Percentiles rank a stretch among this genome's conserved stretches.
Evolutionary conservation across 2,329 filamentous ascomycete species (phyloP).

Genomic region (Aspergillus hiratsukae): DNA sequence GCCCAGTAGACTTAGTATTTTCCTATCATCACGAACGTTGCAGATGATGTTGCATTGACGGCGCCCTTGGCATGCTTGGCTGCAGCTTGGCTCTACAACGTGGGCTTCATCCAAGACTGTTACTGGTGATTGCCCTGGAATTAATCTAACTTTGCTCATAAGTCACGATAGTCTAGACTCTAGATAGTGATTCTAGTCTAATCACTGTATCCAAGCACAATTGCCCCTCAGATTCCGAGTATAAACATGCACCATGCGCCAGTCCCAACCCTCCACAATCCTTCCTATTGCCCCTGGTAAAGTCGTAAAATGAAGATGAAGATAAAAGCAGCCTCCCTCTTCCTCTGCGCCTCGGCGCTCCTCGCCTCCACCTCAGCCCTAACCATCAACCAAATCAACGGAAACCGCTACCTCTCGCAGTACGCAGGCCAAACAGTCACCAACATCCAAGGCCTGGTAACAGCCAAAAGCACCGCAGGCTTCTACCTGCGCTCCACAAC

Average conservation of each 20-base stretch:
- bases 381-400: conserved; percentile 62
- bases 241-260: neutral
- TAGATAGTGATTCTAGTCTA: too few species aligned
- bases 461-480: conserved; percentile 58
- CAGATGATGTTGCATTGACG: neutral
- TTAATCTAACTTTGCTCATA: neutral
- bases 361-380: conserved; percentile 28
- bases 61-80: neutral
- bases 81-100: neutral
- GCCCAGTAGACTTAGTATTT: neutral
- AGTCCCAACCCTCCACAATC: too few species aligned
- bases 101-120: neutral
- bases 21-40: neutral
- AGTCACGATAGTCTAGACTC: neutral
- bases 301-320: neutral
- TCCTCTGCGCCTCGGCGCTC: conserved; percentile 1
- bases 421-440: conserved; percentile 54
- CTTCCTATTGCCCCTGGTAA: too few species aligned
- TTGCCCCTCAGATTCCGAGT: neutral
- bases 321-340: neutral
- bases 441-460: conserved; percentile 60
- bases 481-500: conserved; percentile 61
- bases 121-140: neutral
- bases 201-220: neutral
- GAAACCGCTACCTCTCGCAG: conserved; percentile 59